A percentile compares a stretch with the other conserved stretches of the same genome.
phyloP scores from a whole-genome alignment of 2,329 filamentous ascomycete genomes.

The Blastomyces gilchristii region DNA sequence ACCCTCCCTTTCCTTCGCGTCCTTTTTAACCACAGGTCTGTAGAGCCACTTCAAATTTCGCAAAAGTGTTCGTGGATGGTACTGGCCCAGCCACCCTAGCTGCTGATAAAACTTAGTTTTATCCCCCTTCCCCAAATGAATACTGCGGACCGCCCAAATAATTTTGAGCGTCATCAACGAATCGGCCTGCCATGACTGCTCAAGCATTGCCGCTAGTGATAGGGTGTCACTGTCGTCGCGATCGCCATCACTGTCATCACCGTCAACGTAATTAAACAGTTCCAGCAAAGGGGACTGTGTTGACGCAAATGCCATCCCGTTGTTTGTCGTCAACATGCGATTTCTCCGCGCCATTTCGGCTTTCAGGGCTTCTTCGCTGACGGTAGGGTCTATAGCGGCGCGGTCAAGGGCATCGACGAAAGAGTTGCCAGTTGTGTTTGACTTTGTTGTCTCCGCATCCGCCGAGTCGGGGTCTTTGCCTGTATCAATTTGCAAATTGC shows the following conservation, averaged over 20 bases:
- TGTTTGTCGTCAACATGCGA: conserved; percentile 3
- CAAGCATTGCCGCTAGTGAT: conserved; percentile 34
- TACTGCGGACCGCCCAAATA: conserved; percentile 52
- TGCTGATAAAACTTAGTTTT: conserved; percentile 42
- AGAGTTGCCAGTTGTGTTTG: background rate
- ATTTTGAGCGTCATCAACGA: conserved; percentile 45
- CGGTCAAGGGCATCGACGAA: conserved; percentile 5
- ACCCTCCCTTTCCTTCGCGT: conserved; percentile 32
- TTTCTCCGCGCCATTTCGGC: conserved; percentile 1
- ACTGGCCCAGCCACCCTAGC: conserved; percentile 46
- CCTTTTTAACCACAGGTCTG: conserved; percentile 48
- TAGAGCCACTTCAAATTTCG: conserved; percentile 47
- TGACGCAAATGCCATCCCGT: conserved; percentile 27
- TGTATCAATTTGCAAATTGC: conserved; percentile 42
- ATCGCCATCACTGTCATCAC: conserved; percentile 29
- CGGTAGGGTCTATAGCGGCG: background rate
- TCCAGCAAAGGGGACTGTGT: conserved; percentile 42
- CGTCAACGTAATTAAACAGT: conserved; percentile 37
- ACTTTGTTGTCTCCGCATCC: background rate
- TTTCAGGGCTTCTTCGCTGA: background rate
- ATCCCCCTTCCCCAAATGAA: conserved; percentile 49
- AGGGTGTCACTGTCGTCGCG: conserved; percentile 11
- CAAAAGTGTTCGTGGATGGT: conserved; percentile 47
- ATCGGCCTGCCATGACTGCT: conserved; percentile 43
- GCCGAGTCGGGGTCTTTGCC: conserved; percentile 32